Evolutionary conservation across 495 filamentous ascomycete species (phyloP).

Genomic region (Neurospora sp.): DNA sequence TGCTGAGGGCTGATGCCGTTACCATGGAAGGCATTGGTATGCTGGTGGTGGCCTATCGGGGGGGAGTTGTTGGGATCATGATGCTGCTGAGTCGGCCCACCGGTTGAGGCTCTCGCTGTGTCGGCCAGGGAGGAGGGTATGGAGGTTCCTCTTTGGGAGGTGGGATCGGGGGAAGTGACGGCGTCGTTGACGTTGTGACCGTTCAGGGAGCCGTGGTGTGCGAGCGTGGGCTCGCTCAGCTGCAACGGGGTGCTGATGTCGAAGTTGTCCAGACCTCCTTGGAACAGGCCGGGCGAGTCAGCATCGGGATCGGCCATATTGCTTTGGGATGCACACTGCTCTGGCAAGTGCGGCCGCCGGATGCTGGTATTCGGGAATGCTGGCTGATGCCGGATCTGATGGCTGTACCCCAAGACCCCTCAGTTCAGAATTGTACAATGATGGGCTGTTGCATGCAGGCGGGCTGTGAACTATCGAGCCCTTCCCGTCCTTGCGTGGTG

Average conservation of each 20-base stretch:
- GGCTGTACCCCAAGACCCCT: background rate
- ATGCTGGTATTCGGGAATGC: background rate
- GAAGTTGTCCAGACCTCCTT: constrained; percentile 10
- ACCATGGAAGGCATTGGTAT: constrained; percentile 15
- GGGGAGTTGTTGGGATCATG: background rate
- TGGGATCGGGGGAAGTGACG: constrained; percentile 11
- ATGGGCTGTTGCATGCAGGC: constrained; percentile 24
- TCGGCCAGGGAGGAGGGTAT: constrained; percentile 5
- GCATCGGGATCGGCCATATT: constrained; percentile 19
- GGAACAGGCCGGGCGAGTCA: constrained; percentile 19
- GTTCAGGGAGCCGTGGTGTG: constrained; percentile 4
- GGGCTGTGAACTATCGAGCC: background rate
- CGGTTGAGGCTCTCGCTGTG: constrained; percentile 11
- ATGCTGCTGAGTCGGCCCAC: constrained; percentile 2
- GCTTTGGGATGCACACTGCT: background rate
- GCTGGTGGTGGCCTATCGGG: constrained; percentile 15
- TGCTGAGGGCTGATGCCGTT: constrained; percentile 21
- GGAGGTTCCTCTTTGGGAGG: constrained; percentile 1
- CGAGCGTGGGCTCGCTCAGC: constrained; percentile 3
- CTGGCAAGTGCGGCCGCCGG: background rate
- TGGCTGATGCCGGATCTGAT: background rate
- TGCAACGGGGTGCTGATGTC: constrained; percentile 6
- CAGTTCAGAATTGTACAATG: background rate
- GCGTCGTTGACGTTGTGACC: constrained; percentile 2
- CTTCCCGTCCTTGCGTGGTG: background rate